Base-by-base conservation (phyloP, 2,329 filamentous ascomycete genomes). In the Monilinia laxa region DNA sequence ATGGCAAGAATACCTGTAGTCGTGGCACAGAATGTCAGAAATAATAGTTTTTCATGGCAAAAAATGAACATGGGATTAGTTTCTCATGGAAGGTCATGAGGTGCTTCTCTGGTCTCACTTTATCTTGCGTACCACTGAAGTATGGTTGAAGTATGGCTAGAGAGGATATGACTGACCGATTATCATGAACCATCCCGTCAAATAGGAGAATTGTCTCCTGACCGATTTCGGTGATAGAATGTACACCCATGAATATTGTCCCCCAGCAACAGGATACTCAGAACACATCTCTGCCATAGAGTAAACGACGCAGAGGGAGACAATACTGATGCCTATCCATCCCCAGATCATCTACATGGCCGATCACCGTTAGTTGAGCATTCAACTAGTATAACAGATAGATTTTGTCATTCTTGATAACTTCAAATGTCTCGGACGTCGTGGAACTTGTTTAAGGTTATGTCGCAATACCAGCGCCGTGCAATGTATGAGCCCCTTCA, bases 221-320 rank as follows among this genome's bases (percentile, higher is more conserved):
- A 80, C 77, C 28, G 76, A 79, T 9, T 77, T 80, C 2, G 84
- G 84, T 6, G 84, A 82, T 9, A 86, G 76, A 1, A 85, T 81
- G 4, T 83, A 83, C 20, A 85, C 84, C 84, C 85, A 85, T 0
- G 80, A 82, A 71, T 86, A 86, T 71, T 86, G 83, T 9, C 85
- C 82, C 42, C 84, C 82, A 11, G 83, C 84, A 28, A 85, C 79
- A 0, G 84, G 84, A 70, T 83, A 86, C 69, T 81, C 82, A 38
- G 80, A 81, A 68, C 83, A 85, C 79, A 83, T 86, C 71, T 87
- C 84, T 25, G 84, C 84, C 80, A 87, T 84, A 1, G 82, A 82
- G 67, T 85, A 83, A 14, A 83, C 84, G 7, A 87, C 84, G 10
- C 81, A 79, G 16, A 87, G 74, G 1, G 82, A 81, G 25, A 82